Evolutionary conservation across 371 early-diverging fungal species (phyloP).

Genomic region (Mucor ambiguus): DNA sequence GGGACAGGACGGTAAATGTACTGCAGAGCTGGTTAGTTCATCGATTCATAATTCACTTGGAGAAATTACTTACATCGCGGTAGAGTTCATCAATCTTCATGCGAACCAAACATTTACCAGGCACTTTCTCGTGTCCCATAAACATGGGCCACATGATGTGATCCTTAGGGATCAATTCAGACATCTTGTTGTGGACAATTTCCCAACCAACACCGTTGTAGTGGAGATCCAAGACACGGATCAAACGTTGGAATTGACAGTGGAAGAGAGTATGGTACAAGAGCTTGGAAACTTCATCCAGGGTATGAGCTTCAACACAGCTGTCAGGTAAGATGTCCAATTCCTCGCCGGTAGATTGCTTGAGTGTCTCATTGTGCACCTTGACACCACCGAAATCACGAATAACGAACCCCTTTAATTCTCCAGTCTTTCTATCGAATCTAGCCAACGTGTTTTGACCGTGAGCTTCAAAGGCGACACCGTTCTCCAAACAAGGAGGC

Average conservation of each 20-base stretch:
- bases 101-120: conserved; percentile 65
- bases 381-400: conserved; percentile 81
- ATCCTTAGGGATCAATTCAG: conserved; percentile 45
- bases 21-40: conserved; percentile 22
- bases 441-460: conserved; percentile 71
- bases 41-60: background rate
- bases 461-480: conserved; percentile 78
- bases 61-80: conserved; percentile 56
- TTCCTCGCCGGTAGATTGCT: conserved; percentile 41
- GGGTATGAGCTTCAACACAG: conserved; percentile 54
- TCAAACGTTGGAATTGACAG: conserved; percentile 68
- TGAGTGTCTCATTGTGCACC: conserved; percentile 60
- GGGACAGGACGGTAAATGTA: conserved; percentile 68
- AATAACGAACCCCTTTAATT: conserved; percentile 66
- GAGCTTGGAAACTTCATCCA: conserved; percentile 63
- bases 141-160: conserved; percentile 55
- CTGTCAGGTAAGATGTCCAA: conserved; percentile 63
- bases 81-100: conserved; percentile 77
- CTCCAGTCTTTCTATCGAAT: conserved; percentile 57
- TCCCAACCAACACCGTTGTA: conserved; percentile 70
- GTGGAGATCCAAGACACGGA: conserved; percentile 68
- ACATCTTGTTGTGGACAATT: conserved; percentile 55
- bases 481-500: conserved; percentile 65
- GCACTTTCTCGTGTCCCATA: conserved; percentile 43
- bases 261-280: conserved; percentile 75